phyloP scores from a whole-genome alignment of 495 filamentous ascomycete species.

The Xylaria intraflava region DNA sequence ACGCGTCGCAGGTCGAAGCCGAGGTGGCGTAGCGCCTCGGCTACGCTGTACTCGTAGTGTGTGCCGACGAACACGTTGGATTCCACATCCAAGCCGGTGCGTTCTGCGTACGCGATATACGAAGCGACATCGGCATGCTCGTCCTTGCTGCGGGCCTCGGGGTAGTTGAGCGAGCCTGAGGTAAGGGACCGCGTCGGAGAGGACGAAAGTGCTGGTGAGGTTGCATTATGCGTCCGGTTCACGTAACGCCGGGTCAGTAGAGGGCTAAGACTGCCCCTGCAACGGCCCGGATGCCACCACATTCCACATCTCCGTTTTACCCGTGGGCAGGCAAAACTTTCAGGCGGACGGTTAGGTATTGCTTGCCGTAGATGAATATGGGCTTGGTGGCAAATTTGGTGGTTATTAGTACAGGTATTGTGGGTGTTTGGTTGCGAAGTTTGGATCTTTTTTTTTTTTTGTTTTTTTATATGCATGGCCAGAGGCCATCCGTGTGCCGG shows the following conservation, averaged over 20 bases:
- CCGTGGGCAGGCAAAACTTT: background rate
- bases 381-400: too few species aligned
- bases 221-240: background rate
- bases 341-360: too few species aligned
- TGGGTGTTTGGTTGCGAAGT: too few species aligned
- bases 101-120: slow-evolving; percentile 65
- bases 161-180: slow-evolving; percentile 34
- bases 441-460: too few species aligned
- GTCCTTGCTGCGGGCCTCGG: slow-evolving; percentile 33
- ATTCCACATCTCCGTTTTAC: slow-evolving; percentile 8
- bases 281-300: background rate
- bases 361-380: too few species aligned
- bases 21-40: slow-evolving; percentile 50
- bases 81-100: slow-evolving; percentile 41
- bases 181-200: slow-evolving; percentile 11
- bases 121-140: slow-evolving; percentile 61
- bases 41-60: slow-evolving; percentile 65
- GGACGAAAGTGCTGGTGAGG: background rate
- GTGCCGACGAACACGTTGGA: slow-evolving; percentile 59
- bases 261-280: background rate
- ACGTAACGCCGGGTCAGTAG: background rate
- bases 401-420: too few species aligned
- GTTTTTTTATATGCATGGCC: too few species aligned
- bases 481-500: too few species aligned
- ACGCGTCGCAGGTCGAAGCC: slow-evolving; percentile 64